Base-by-base conservation (phyloP, 805 yeast species). In the Saturnispora diversa region DNA sequence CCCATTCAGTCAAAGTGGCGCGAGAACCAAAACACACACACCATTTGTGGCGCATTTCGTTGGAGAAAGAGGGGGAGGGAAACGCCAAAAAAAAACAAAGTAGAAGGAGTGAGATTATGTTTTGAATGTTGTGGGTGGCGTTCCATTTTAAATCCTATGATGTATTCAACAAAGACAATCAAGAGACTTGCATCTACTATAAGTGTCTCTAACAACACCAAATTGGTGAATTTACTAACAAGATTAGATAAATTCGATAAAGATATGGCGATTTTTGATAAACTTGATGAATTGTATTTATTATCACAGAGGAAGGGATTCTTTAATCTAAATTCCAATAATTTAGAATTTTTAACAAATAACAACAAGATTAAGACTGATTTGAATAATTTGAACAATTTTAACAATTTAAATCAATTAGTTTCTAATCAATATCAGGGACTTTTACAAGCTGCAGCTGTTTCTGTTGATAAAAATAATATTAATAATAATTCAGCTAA, bases 291-390 rank as follows among this genome's bases (percentile, higher is more conserved):
- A 9, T 45, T 59, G n/a, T 58, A 54, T 36, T 36, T 55, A 34
- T 39, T 59, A 8, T 47, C 58, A n/a, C 58, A 56, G 37, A 50
- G 60, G 39, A 59, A 59, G 40, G 64, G 64, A 2, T 59, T 59
- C 28, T 58, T 53, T 39, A 55, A 57, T 37, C 20, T 50, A 12
- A 52, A 49, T 37, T 44, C 58, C 13, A 58, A 58, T 39, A 54
- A 57, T 33, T 48, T 59, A 16, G 56, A 52, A 27, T 59, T 59
- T 42, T 44, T 50, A 25, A 55, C 62, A 7, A 59, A 59, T 40
- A 45, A 48, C 7, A 31, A 46, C 4, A 50, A 47, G 36, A 53
- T 59, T 7, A 48, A 47, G 11, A 42, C 43, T 13, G 45, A 46
- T 13, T 52, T 48, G 39, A 47, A 48, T 17, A 59, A 59, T 39